phyloP scores from a whole-genome alignment of 495 filamentous ascomycete genomes.

The Tricharina praecox region DNA sequence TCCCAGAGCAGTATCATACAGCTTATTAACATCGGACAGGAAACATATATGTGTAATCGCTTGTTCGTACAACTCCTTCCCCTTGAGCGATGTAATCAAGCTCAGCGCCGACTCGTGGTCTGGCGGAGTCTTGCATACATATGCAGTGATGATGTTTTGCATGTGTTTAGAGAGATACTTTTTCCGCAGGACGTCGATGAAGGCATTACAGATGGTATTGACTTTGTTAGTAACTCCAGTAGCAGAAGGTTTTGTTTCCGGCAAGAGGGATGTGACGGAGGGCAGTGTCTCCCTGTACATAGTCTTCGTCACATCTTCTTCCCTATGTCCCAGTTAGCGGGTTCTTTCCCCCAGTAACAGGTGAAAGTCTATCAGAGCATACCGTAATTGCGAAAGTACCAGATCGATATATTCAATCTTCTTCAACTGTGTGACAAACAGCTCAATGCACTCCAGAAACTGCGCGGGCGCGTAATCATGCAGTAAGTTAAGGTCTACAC shows the following conservation, averaged over 20 bases:
- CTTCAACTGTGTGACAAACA: conserved; percentile 77
- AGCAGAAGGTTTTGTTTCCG: conserved; percentile 7
- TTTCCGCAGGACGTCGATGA: conserved; percentile 46
- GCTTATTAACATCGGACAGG: conserved; percentile 73
- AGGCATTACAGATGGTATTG: conserved; percentile 76
- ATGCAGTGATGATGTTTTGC: conserved; percentile 84
- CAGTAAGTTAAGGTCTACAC: conserved; percentile 97
- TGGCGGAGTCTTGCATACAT: conserved; percentile 82
- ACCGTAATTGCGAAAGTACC: conserved; percentile 79
- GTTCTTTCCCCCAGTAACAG: conserved; percentile 19
- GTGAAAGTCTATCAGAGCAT: conserved; percentile 26
- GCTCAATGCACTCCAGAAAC: conserved; percentile 54
- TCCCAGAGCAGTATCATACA: conserved; percentile 84
- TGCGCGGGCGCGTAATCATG: conserved; percentile 76
- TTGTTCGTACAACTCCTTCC: conserved; percentile 34
- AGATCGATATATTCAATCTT: conserved; percentile 75
- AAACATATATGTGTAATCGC: conserved; percentile 95
- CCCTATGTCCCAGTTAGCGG: conserved; percentile 33
- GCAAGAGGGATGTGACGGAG: conserved; percentile 17
- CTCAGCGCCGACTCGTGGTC: conserved; percentile 70
- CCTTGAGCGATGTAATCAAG: conserved; percentile 58
- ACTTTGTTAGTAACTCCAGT: conserved; percentile 40
- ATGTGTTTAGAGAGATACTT: conserved; percentile 49
- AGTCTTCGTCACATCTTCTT: conserved; percentile 85
- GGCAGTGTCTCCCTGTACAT: conserved; percentile 77